Conservation (phyloP, 805 yeast genomes). For the Kuraishia molischiana region DNA sequence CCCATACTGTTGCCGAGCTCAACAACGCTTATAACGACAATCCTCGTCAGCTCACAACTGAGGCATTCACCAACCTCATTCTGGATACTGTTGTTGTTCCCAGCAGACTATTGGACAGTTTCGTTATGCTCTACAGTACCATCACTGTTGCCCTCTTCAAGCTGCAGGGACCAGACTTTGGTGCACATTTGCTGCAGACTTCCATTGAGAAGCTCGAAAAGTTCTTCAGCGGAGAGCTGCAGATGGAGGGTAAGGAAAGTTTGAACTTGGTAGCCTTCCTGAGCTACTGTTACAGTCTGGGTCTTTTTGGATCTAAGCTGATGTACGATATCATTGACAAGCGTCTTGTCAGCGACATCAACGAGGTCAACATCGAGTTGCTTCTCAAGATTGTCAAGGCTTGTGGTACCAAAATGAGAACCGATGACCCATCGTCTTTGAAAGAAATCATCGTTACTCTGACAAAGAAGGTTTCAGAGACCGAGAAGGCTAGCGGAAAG, state of each 20-base stretch:
- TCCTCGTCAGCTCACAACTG: slow-evolving; percentile 76
- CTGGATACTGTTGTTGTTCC: slow-evolving; percentile 55
- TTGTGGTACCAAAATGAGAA: slow-evolving; percentile 76
- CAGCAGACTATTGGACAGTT: slow-evolving; percentile 65
- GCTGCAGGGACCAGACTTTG: slow-evolving; percentile 79
- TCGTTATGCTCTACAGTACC: slow-evolving; percentile 72
- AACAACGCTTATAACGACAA: slow-evolving; percentile 51
- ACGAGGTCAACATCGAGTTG: slow-evolving; percentile 70
- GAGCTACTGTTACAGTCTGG: slow-evolving; percentile 69
- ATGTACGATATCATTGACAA: slow-evolving; percentile 65
- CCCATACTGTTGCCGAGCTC: slow-evolving; percentile 59
- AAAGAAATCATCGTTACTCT: slow-evolving; percentile 64
- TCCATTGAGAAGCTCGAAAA: slow-evolving; percentile 62
- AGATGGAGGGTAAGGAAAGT: slow-evolving; percentile 21
- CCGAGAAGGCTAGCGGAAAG: slow-evolving; percentile 20
- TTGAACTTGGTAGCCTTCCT: slow-evolving; percentile 61
- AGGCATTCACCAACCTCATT: slow-evolving; percentile 51
- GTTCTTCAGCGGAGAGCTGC: slow-evolving; percentile 18
- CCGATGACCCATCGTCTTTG: slow-evolving; percentile 82
- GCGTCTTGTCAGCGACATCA: slow-evolving; percentile 28
- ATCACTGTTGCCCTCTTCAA: slow-evolving; percentile 67
- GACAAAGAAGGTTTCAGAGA: slow-evolving; percentile 33
- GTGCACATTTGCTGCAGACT: slow-evolving; percentile 76
- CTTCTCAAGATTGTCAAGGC: slow-evolving; percentile 62
- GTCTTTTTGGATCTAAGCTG: slow-evolving; percentile 61